Evolutionary conservation across 192 early-diverging fungal genomes (phyloP), one percentile per base, ranked within the genome.

Genomic region (Backusella tuberculispora): DNA sequence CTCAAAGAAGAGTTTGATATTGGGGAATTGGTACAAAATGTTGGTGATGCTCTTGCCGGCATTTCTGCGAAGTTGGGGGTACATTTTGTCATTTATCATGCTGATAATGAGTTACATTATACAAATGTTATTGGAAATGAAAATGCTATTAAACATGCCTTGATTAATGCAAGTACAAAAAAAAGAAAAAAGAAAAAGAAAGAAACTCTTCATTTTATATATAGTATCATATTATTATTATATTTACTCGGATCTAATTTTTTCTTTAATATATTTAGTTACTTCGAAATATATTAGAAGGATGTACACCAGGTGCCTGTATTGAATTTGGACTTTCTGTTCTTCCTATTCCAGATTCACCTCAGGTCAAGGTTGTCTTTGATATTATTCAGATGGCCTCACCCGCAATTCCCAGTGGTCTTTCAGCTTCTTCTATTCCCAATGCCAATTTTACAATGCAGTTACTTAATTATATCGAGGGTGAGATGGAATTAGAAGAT

Each of bases 11-110:
- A 83, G 15, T 90, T 90, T 79, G 88, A 90, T 76, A 80, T 88
- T 17, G 81, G 86, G 29, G 82, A 86, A 48, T 68, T 87, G 71
- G 74, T 88, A 4, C 87, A 90, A 72, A 83, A 81, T 68, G 73
- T 90, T 3, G 88, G 86, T 6, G 88, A 90, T 76, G 75, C 83
- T 21, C 69, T 88, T 19, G 85, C 87, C 6, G 88, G 85, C 14
- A 76, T 84, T 37, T 84, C 85, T 14, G 77, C 83, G 17, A 64
- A 80, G 6, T 75, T 81, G n/a, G 80, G 78, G 3, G 83, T 90
- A 4, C 77, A 84, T 44, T 77, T 90, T 60, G 83, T 88, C 9
- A 78, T 88, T 21, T 85, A 85, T 63, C 85, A 87, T 67, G 67
- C 77, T 0, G 83, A 88, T 24, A 86, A 87, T 75, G 87, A 64